phyloP scores from a whole-genome alignment of 805 yeast species.

The Debaryomyces hansenii region DNA sequence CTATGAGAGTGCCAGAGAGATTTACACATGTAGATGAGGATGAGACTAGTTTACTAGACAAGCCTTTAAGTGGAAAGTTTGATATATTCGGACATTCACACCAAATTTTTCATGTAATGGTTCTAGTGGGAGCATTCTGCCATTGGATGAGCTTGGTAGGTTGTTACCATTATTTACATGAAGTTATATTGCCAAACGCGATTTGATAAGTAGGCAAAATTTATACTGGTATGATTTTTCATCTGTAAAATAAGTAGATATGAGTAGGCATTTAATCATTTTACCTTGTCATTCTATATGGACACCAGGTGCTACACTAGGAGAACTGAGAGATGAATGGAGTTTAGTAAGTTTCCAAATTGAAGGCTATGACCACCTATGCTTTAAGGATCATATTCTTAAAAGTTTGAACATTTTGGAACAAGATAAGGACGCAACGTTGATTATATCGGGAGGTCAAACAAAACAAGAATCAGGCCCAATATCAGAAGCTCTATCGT shows the following conservation, averaged over 20 bases:
- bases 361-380: slow-evolving; percentile 67
- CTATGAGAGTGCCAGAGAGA: slow-evolving; percentile 76
- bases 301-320: slow-evolving; percentile 45
- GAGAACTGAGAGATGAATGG: slow-evolving; percentile 60
- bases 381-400: slow-evolving; percentile 62
- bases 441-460: slow-evolving; percentile 68
- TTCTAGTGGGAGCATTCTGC: slow-evolving; percentile 72
- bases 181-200: slow-evolving; percentile 4
- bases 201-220: neutral
- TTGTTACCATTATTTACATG: slow-evolving; percentile 54
- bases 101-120: slow-evolving; percentile 78
- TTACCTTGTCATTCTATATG: slow-evolving; percentile 62
- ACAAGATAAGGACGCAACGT: slow-evolving; percentile 24
- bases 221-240: too few relatives aligned
- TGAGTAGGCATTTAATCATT: slow-evolving; percentile 23
- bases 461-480: slow-evolving; percentile 59
- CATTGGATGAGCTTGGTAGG: slow-evolving; percentile 66
- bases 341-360: slow-evolving; percentile 62
- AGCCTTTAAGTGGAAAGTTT: slow-evolving; percentile 32
- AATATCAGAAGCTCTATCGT: slow-evolving; percentile 62
- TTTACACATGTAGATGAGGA: slow-evolving; percentile 28
- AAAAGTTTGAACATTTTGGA: slow-evolving; percentile 39
- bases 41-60: slow-evolving; percentile 10
- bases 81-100: slow-evolving; percentile 82
- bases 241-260: neutral